Percentiles rank a stretch among this genome's conserved stretches.
phyloP scores from a whole-genome alignment of 2,329 filamentous ascomycete species.

The Exophiala sideris region DNA sequence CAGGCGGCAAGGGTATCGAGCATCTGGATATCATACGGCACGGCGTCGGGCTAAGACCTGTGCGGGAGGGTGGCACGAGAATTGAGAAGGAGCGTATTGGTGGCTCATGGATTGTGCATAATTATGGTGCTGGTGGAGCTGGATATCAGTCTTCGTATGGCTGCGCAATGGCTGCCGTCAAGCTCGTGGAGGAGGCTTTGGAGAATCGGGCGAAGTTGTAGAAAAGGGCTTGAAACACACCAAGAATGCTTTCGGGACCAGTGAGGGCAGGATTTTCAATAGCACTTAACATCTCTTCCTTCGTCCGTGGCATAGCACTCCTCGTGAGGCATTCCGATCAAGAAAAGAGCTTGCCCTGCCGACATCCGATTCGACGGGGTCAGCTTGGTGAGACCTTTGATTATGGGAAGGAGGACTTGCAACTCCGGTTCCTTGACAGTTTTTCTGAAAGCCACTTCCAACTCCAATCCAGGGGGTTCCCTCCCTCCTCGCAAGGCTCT shows the following conservation, averaged over 20 bases:
- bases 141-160: slow-evolving; percentile 67
- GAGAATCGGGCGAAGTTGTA: slow-evolving; percentile 22
- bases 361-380: slow-evolving; percentile 3
- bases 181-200: slow-evolving; percentile 59
- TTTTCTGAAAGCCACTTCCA: background rate
- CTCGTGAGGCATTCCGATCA: background rate
- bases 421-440: background rate
- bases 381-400: background rate
- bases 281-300: too few relatives aligned
- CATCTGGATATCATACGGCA: slow-evolving; percentile 74
- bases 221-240: too few relatives aligned
- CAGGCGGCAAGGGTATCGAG: slow-evolving; percentile 65
- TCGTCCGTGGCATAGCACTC: too few relatives aligned
- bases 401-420: background rate
- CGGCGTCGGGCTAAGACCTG: slow-evolving; percentile 75
- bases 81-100: slow-evolving; percentile 68
- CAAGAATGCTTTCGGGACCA: too few relatives aligned
- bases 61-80: slow-evolving; percentile 68
- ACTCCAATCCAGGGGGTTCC: background rate
- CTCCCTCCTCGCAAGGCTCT: background rate
- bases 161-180: slow-evolving; percentile 63
- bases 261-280: too few relatives aligned
- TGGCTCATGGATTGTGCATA: slow-evolving; percentile 68
- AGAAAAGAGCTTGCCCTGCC: slow-evolving; percentile 1
- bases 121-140: slow-evolving; percentile 47